These are phyloP conservation scores for Ganoderma lucidum DNA, from an alignment of 1,284 basidiomycete genomes.

Conservation along the genomic window DNA sequence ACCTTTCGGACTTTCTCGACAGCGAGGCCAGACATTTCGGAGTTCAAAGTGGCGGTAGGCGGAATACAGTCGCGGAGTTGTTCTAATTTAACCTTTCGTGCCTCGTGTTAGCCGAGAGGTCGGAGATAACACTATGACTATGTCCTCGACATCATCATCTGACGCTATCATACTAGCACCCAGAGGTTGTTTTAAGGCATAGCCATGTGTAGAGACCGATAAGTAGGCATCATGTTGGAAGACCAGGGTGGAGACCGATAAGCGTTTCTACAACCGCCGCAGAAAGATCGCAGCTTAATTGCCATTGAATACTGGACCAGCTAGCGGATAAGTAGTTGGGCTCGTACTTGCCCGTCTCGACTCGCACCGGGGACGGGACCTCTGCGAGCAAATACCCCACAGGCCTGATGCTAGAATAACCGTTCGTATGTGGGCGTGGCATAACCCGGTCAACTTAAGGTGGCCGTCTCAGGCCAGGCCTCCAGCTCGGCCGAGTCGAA, in stretches of 20 bases:
- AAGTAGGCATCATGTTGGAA: not conserved
- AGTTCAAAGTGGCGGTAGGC: not conserved
- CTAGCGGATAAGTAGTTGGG: not conserved
- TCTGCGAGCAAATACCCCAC: not conserved
- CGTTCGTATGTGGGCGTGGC: too few species aligned
- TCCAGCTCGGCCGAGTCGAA: too few species aligned
- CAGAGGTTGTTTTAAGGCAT: not conserved
- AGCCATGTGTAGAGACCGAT: slow-evolving; percentile 1
- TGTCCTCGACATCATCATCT: not conserved
- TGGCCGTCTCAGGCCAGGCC: too few species aligned
- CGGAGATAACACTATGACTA: not conserved
- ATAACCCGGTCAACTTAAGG: too few species aligned
- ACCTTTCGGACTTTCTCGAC: slow-evolving; percentile 1
- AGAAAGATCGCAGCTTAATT: not conserved
- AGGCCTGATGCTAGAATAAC: too few species aligned
- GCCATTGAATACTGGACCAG: not conserved
- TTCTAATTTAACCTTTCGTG: not conserved
- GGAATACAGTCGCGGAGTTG: not conserved
- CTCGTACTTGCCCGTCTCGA: not conserved
- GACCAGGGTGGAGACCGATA: not conserved
- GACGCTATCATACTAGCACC: not conserved
- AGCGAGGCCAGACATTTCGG: not conserved
- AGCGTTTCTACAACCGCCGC: not conserved
- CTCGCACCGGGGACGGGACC: too few species aligned
- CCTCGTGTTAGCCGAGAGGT: not conserved